phyloP scores from a whole-genome alignment of 164 flowering plant species.

The Vitis labrusca region DNA sequence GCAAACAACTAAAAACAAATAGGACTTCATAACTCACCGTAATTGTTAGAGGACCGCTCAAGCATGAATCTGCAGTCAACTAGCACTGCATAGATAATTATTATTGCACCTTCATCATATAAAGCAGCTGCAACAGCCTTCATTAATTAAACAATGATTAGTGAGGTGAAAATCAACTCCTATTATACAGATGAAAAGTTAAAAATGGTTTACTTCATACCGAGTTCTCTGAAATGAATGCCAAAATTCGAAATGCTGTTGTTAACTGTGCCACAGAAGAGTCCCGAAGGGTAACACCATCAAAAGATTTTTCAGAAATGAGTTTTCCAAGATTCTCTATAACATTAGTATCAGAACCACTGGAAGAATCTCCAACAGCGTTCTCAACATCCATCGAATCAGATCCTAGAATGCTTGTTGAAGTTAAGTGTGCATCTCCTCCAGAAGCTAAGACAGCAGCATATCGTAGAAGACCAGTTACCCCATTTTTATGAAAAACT shows the following conservation, averaged over 20 bases:
- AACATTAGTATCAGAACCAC: constrained; percentile 66
- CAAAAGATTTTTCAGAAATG: constrained; percentile 75
- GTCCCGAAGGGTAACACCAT: constrained; percentile 81
- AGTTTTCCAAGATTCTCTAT: constrained; percentile 84
- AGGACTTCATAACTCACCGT: constrained; percentile 52
- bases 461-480: constrained; percentile 84
- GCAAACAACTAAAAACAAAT: not conserved
- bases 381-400: constrained; percentile 87
- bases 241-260: constrained; percentile 84
- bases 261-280: constrained; percentile 86
- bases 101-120: constrained; percentile 88
- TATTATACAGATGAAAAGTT: not conserved
- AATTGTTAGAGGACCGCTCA: constrained; percentile 84
- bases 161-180: not conserved
- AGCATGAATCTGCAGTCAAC: constrained; percentile 86
- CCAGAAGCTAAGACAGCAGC: constrained; percentile 96
- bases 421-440: constrained; percentile 84
- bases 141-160: constrained; percentile 20
- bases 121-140: constrained; percentile 87
- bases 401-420: constrained; percentile 66
- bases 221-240: constrained; percentile 87
- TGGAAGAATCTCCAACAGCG: constrained; percentile 65
- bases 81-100: constrained; percentile 69
- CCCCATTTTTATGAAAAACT: constrained; percentile 88
- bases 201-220: constrained; percentile 38